These are phyloP conservation scores for Colletotrichum caudatum DNA, from an alignment of 2,329 filamentous ascomycete species.

Conservation along the genomic window DNA sequence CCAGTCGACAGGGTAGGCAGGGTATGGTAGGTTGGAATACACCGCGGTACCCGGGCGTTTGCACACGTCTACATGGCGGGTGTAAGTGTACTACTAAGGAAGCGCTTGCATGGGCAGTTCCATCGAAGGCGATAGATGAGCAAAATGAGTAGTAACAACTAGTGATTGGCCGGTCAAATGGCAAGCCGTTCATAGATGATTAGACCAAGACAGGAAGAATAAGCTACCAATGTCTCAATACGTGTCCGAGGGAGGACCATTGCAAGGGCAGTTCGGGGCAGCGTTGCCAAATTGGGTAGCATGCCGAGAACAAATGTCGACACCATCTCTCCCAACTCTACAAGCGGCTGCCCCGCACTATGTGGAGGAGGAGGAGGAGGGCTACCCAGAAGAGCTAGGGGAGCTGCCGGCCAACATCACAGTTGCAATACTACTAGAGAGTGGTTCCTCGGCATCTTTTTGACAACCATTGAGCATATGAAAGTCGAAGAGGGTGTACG, in stretches of 20 bases:
- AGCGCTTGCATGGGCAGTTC: background rate
- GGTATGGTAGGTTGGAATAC: conserved; percentile 24
- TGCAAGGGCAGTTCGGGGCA: conserved; percentile 38
- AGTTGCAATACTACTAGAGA: conserved; percentile 33
- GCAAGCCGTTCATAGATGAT: conserved; percentile 16
- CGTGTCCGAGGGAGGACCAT: conserved; percentile 23
- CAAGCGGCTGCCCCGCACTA: conserved; percentile 40
- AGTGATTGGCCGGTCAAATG: conserved; percentile 37
- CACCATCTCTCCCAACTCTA: conserved; percentile 34
- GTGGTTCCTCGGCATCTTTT: conserved; percentile 42
- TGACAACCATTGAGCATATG: conserved; percentile 40
- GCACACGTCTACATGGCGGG: conserved; percentile 10
- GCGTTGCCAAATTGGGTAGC: conserved; percentile 40
- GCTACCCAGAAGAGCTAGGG: conserved; percentile 20
- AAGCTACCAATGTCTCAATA: conserved; percentile 27
- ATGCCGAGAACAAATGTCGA: conserved; percentile 41
- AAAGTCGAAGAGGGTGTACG: conserved; percentile 27
- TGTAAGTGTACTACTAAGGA: conserved; percentile 12
- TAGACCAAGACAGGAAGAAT: conserved; percentile 23
- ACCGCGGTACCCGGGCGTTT: conserved; percentile 16
- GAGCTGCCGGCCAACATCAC: conserved; percentile 31
- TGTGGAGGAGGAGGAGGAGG: conserved; percentile 29
- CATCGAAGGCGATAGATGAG: conserved; percentile 18
- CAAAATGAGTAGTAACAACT: conserved; percentile 12
- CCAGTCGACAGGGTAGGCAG: conserved; percentile 29